These are phyloP conservation scores for Annulohypoxylon maeteangense DNA, from an alignment of 495 filamentous ascomycete species.

Conservation along the genomic window DNA sequence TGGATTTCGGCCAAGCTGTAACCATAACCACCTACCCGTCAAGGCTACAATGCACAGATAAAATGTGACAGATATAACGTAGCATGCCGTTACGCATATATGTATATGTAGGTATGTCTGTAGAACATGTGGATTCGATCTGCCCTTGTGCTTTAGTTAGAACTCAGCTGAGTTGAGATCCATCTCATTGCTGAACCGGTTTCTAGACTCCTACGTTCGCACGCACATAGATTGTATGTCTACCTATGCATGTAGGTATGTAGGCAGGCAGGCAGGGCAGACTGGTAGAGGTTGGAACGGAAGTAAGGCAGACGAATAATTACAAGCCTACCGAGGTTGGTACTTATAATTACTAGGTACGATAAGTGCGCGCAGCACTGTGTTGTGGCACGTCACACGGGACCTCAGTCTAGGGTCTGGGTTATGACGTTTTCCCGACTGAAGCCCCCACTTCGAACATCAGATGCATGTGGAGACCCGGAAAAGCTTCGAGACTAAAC, in stretches of 20 bases:
- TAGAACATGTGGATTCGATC: constrained; percentile 28
- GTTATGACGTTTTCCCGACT: constrained; percentile 46
- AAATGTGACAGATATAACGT: constrained; percentile 29
- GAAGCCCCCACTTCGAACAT: constrained; percentile 38
- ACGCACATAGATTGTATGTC: neutral
- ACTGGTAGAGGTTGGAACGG: neutral
- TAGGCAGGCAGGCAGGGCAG: neutral
- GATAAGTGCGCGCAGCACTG: constrained; percentile 28
- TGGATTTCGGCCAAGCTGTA: constrained; percentile 17
- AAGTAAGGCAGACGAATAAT: neutral
- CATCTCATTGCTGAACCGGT: constrained; percentile 15
- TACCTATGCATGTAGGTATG: neutral
- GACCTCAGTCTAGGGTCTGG: constrained; percentile 36
- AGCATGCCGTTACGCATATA: constrained; percentile 24
- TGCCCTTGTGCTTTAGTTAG: constrained; percentile 23
- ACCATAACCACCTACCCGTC: constrained; percentile 22
- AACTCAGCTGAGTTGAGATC: constrained; percentile 22
- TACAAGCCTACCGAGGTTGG: neutral
- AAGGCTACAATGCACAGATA: constrained; percentile 19
- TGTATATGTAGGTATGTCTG: constrained; percentile 8
- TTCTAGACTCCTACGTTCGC: neutral
- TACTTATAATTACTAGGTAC: neutral
- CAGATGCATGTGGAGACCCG: constrained; percentile 44
- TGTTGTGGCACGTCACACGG: constrained; percentile 45
- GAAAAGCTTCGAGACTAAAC: constrained; percentile 45